Evolutionary conservation across 371 early-diverging fungal genomes (phyloP), one percentile per base, ranked within the genome.

Genomic region (Zancudomyces culisetae): DNA sequence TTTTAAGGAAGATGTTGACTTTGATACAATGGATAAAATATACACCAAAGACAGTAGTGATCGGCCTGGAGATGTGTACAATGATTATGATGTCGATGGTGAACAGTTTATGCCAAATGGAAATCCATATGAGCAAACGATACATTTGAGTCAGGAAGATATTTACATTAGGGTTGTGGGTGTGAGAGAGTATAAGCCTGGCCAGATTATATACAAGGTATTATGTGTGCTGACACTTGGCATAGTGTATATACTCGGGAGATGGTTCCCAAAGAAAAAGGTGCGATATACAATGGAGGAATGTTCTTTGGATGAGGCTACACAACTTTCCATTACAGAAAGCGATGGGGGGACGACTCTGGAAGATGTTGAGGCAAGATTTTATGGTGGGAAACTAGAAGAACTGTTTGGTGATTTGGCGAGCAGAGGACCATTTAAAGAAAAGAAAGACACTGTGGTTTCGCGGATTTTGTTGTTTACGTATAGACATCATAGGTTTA

Each of bases 181-280:
- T 3, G 80, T 84, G 62, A 68, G 64, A 0, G 67, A 64, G 54
- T 61, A 75, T 30, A 45, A 55, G 26, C 19, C 65, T 0, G 61
- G 70, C 1, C 50, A 69, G 19, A 60, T 75, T 27, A 15, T 79
- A 8, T 90, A 82, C 61, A 64, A 73, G 45, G 1, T 81, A 2
- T 54, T 70, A 3, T 81, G 79, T 27, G n/a, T 85, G 39, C 47
- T 81, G 28, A 74, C 86, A 0, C 62, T 69, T 2, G 94, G 94
- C 1, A 39, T 84, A 15, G 56, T 81, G 1, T 83, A 78, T 59
- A 67, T 93, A 12, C 42, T 87, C 2, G 80, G 77, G 54, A 76
- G 88, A 39, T 93, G 94, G 94, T 64, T 89, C 52, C 87, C 90
- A 21, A 60, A 60, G 24, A 70, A 80, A 64, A 81, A 80, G 69